phyloP scores from a whole-genome alignment of 2,329 filamentous ascomycete species.

The Parasarocladium wereldwijsianum region DNA sequence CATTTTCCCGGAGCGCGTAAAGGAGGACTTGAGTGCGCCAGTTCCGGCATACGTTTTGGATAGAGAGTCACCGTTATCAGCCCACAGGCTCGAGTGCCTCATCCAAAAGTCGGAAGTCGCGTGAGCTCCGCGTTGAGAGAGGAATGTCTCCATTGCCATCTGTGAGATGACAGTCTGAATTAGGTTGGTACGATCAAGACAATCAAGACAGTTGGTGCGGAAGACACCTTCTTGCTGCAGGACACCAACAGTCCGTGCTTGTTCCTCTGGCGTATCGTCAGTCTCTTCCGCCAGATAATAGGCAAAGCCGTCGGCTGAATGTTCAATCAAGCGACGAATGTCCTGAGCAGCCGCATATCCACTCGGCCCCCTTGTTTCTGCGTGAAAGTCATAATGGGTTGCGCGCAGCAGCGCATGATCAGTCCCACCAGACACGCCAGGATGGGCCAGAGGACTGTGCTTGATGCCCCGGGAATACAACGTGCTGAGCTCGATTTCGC shows the following conservation, averaged over 20 bases:
- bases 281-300: conserved; percentile 74
- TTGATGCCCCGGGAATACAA: conserved; percentile 67
- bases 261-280: conserved; percentile 27
- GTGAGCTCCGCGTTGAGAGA: conserved; percentile 55
- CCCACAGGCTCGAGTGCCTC: conserved; percentile 86
- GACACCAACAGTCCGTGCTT: conserved; percentile 46
- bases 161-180: conserved; percentile 93
- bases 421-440: conserved; percentile 34
- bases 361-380: conserved; percentile 71
- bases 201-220: conserved; percentile 90
- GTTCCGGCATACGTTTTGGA: conserved; percentile 96
- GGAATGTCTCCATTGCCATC: conserved; percentile 78
- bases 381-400: conserved; percentile 94
- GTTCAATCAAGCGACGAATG: conserved; percentile 64
- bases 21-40: conserved; percentile 87
- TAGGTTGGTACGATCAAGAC: conserved; percentile 86
- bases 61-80: conserved; percentile 87
- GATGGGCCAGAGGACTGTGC: conserved; percentile 55
- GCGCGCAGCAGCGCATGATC: conserved; percentile 64
- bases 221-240: conserved; percentile 93
- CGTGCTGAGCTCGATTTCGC: conserved; percentile 69
- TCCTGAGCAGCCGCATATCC: conserved; percentile 85
- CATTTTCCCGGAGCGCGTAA: conserved; percentile 91
- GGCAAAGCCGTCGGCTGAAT: conserved; percentile 76
- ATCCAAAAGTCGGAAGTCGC: conserved; percentile 77